Evolutionary conservation across 2,329 filamentous ascomycete species (phyloP), one percentile per base, ranked within the genome.

Genomic region (Fusarium sp.): DNA sequence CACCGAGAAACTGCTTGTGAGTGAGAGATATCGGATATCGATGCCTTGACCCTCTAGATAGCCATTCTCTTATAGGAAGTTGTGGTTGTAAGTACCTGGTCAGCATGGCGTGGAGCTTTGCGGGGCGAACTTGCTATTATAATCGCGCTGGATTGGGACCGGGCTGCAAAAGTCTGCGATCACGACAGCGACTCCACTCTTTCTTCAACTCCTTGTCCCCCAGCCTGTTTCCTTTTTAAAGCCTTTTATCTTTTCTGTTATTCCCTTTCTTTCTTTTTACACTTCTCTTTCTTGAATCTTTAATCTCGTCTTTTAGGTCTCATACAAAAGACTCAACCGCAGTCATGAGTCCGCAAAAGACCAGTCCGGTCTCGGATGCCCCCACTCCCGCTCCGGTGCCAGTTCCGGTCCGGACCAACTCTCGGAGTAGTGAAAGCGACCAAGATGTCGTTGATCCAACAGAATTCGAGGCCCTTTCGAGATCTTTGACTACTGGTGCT

Each of bases 401-500:
- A 59, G 70, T 72, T 20, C 71, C 74, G 52, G 70, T 62, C 16
- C 72, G 70, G 66, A 46, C 62, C 43, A 62, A 43, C 43, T 56
- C 51, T 62, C 65, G 65, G 58, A 47, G 52, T 29, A 60, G 55
- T n/a, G 67, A 66, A 22, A 62, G 63, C 40, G 65, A 66, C 15
- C 49, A 44, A 18, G 52, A 67, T 44, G 43, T 72, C 12, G 27
- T 76, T 44, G 74, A 76, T 41, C 67, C 66, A 20, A 48, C 49
- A 15, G 64, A 64, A 16, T 74, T 77, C n/a, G 71, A 76, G 53
- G 61, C 63, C 25, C 71, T 84, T 11, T 82, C 82, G 1, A 78
- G 78, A 27, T 84, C 83, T 5, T 65, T 82, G 51, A 82, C 80
- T 16, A 79, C 80, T 1, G 75, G 74, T 5, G 79, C 76, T 8